Evolutionary conservation across 352 stramenopile genomes (phyloP).

Genomic region (Pythium coloratum): DNA sequence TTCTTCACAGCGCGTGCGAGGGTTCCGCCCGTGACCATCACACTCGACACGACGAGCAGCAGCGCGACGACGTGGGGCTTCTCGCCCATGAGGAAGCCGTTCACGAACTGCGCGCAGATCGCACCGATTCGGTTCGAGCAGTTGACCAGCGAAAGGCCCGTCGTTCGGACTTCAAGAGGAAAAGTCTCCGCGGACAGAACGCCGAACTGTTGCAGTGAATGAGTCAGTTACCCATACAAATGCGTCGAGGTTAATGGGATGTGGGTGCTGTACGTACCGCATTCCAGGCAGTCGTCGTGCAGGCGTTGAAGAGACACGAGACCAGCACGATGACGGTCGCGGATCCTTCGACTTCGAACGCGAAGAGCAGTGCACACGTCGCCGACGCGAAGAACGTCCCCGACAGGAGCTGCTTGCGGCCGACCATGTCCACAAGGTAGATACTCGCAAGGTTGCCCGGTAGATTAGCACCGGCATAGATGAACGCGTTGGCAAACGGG

Average conservation of each 20-base stretch:
- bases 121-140: slow-evolving; percentile 85
- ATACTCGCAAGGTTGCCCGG: slow-evolving; percentile 89
- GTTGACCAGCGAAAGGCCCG: slow-evolving; percentile 89
- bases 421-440: slow-evolving; percentile 72
- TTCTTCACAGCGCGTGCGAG: slow-evolving; percentile 40
- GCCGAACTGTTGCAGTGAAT: slow-evolving; percentile 61
- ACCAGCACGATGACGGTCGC: slow-evolving; percentile 78
- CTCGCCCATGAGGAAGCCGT: slow-evolving; percentile 81
- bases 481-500: slow-evolving; percentile 91
- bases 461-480: slow-evolving; percentile 91
- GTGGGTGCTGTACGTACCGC: slow-evolving; percentile 37
- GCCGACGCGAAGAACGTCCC: slow-evolving; percentile 67
- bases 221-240: background rate
- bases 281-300: slow-evolving; percentile 90
- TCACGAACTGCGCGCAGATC: slow-evolving; percentile 91
- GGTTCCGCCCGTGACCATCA: slow-evolving; percentile 68
- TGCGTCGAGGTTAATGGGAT: background rate
- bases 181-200: slow-evolving; percentile 89
- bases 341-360: slow-evolving; percentile 67
- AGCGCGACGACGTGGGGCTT: slow-evolving; percentile 76
- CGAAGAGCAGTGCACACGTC: slow-evolving; percentile 73
- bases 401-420: slow-evolving; percentile 66
- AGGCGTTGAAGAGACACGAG: slow-evolving; percentile 92
- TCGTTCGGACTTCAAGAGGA: slow-evolving; percentile 86
- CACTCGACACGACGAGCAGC: slow-evolving; percentile 71